Conservation (phyloP, 306 rosid genomes). For the Gastrolobium bilobum region DNA sequence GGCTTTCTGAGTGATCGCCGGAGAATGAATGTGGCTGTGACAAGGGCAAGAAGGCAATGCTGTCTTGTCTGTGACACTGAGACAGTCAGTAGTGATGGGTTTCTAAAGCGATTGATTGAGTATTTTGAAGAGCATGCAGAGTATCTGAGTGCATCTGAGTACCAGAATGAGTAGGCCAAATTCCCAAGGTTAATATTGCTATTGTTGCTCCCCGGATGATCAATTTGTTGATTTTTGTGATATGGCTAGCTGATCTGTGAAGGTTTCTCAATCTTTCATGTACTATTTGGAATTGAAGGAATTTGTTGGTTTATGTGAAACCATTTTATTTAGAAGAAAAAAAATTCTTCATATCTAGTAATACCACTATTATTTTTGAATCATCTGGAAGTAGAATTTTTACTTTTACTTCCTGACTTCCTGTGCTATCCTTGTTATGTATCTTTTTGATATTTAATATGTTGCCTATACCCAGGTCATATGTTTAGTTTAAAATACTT, state of each 20-base stretch:
- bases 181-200: constrained; percentile 39
- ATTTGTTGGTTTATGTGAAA: constrained; percentile 29
- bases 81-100: constrained; percentile 80
- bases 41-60: constrained; percentile 95
- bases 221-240: constrained; percentile 42
- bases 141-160: constrained; percentile 93
- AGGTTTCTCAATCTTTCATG: constrained; percentile 28
- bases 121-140: constrained; percentile 93
- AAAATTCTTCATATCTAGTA: neutral
- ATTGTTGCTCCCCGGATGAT: constrained; percentile 33
- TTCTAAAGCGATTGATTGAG: constrained; percentile 87
- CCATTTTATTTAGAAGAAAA: constrained; percentile 21
- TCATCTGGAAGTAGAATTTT: constrained; percentile 8
- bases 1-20: constrained; percentile 96
- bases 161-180: constrained; percentile 64
- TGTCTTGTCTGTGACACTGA: constrained; percentile 92
- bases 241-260: constrained; percentile 40
- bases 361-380: constrained; percentile 11
- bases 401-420: neutral
- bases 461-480: constrained; percentile 8
- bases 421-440: neutral
- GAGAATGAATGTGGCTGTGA: constrained; percentile 98
- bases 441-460: constrained; percentile 21
- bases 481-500: constrained; percentile 12
- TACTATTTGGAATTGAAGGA: constrained; percentile 31